Percentiles rank a stretch among this genome's conserved stretches.
Evolutionary conservation across 1,284 basidiomycete species (phyloP).

Genomic region (Moniliophthora roreri): DNA sequence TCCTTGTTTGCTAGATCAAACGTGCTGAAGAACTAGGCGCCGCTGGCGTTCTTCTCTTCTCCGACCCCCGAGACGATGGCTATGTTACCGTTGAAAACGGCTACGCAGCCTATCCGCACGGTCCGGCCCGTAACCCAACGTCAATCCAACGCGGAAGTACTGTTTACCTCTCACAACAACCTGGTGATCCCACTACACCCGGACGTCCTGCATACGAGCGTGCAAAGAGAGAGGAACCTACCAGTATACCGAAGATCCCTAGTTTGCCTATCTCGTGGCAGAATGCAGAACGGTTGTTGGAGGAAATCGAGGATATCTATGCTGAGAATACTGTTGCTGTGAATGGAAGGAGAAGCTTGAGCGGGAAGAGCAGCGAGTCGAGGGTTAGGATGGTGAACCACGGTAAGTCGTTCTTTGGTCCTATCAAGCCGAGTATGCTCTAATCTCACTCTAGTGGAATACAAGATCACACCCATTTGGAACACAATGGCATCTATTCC

Average conservation of each 20-base stretch:
- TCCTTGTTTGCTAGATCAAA: conserved; percentile 51
- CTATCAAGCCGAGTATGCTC: conserved; percentile 24
- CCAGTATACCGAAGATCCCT: conserved; percentile 80
- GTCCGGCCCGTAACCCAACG: conserved; percentile 84
- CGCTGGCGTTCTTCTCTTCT: conserved; percentile 76
- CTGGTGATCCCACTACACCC: conserved; percentile 86
- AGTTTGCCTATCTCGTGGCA: conserved; percentile 76
- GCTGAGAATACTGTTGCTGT: conserved; percentile 31
- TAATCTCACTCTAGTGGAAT: conserved; percentile 50
- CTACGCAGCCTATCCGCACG: conserved; percentile 75
- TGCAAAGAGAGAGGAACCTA: conserved; percentile 65
- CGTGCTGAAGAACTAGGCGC: conserved; percentile 70
- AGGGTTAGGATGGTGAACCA: conserved; percentile 62
- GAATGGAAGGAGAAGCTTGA: conserved; percentile 37
- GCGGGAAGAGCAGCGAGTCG: conserved; percentile 48
- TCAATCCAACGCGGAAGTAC: conserved; percentile 88
- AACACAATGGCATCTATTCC: conserved; percentile 85
- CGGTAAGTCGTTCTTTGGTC: conserved; percentile 35
- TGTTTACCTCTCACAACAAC: conserved; percentile 79
- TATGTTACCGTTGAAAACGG: conserved; percentile 78
- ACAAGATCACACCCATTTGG: conserved; percentile 80
- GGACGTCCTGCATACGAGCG: conserved; percentile 86
- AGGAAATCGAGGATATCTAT: conserved; percentile 48
- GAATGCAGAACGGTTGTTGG: conserved; percentile 63
- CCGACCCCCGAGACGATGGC: conserved; percentile 89